A percentile compares a stretch with the other conserved stretches of the same genome.
Conservation (phyloP, 2,329 filamentous ascomycete species). For the Lecanicillium sp. region DNA sequence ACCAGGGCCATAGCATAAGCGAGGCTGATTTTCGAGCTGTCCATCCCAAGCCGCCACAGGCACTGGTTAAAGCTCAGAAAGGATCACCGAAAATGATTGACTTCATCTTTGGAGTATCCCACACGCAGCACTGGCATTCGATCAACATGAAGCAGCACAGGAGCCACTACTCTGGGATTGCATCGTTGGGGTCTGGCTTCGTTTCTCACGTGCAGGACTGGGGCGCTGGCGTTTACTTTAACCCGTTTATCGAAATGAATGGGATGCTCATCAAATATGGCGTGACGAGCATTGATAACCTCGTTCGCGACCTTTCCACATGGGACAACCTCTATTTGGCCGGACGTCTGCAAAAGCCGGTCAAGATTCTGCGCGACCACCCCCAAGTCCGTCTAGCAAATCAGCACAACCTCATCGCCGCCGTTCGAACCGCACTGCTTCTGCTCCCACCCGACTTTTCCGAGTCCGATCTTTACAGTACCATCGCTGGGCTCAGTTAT, state of each 20-base stretch:
- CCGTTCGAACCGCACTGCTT: constrained; percentile 80
- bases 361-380: constrained; percentile 94
- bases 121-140: constrained; percentile 94
- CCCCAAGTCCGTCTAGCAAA: constrained; percentile 88
- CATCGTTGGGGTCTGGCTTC: constrained; percentile 73
- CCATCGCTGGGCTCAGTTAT: constrained; percentile 88
- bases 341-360: constrained; percentile 90
- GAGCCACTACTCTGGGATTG: constrained; percentile 84
- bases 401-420: constrained; percentile 90
- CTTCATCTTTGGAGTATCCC: constrained; percentile 92
- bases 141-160: constrained; percentile 84
- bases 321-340: constrained; percentile 98
- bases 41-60: constrained; percentile 74
- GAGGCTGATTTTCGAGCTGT: constrained; percentile 54
- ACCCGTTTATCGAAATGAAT: constrained; percentile 89
- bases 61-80: constrained; percentile 77
- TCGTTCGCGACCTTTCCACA: constrained; percentile 76
- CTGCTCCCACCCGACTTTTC: constrained; percentile 79
- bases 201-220: constrained; percentile 85
- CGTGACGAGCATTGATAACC: constrained; percentile 86
- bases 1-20: constrained; percentile 43
- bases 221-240: constrained; percentile 95
- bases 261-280: constrained; percentile 97
- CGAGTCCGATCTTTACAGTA: constrained; percentile 80
- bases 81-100: constrained; percentile 95